Percentiles rank a stretch among this genome's conserved stretches.
Conservation (phyloP, 2,329 filamentous ascomycete species). For the Fusarium oxysporum region DNA sequence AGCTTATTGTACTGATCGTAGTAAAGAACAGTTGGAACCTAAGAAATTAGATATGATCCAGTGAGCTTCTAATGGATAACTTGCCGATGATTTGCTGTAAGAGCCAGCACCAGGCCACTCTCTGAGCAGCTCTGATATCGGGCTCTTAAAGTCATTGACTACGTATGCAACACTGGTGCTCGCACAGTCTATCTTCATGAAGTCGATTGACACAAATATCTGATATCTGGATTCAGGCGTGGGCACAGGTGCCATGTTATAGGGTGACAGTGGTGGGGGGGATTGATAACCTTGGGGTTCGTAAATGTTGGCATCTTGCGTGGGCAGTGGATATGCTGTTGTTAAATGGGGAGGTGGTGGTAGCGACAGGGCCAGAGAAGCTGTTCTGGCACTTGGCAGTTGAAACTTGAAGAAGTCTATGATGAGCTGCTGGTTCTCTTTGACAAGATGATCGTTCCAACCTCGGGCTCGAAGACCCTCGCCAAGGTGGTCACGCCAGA, state of each 20-base stretch:
- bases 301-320: neutral
- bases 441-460: neutral
- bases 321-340: neutral
- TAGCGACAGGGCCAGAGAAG: fast-evolving
- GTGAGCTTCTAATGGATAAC: too few relatives aligned
- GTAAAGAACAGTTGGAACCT: neutral
- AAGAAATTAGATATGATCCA: neutral
- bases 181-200: neutral
- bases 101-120: neutral
- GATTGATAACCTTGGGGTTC: neutral
- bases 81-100: neutral
- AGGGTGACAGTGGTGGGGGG: fast-evolving
- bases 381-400: neutral
- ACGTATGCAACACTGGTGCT: neutral
- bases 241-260: neutral
- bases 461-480: neutral
- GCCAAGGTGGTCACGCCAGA: neutral
- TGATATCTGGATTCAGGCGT: fast-evolving
- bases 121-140: neutral
- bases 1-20: neutral
- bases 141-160: neutral
- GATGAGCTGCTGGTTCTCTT: neutral
- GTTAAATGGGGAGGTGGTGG: neutral
- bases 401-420: neutral
- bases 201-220: neutral